phyloP scores from a whole-genome alignment of 1,284 basidiomycete genomes.

The Ganoderma resinaceum region DNA sequence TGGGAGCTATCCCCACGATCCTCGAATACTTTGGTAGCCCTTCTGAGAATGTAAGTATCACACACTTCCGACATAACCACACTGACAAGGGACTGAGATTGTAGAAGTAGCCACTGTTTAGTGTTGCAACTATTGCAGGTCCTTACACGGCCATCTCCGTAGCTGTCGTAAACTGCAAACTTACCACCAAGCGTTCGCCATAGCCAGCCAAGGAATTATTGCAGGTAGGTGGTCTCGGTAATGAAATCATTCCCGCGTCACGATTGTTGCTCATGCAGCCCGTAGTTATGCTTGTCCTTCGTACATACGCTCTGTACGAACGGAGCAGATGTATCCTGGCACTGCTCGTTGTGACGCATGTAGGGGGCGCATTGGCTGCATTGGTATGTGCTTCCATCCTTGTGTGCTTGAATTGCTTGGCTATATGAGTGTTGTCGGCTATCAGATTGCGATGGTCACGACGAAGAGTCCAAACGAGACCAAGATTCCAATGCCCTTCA shows the following conservation, averaged over 20 bases:
- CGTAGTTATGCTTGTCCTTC: slow-evolving; percentile 28
- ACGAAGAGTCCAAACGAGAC: slow-evolving; percentile 18
- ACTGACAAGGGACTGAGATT: neutral
- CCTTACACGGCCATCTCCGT: neutral
- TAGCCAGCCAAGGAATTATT: slow-evolving; percentile 18
- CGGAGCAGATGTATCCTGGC: slow-evolving; percentile 27
- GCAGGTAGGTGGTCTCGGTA: slow-evolving; percentile 2
- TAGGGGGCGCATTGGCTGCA: slow-evolving; percentile 22
- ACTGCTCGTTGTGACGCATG: slow-evolving; percentile 21
- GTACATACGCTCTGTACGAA: slow-evolving; percentile 31
- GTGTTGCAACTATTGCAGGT: neutral
- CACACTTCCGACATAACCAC: neutral
- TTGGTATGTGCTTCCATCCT: too few relatives aligned
- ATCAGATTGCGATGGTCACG: slow-evolving; percentile 22
- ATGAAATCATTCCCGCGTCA: neutral
- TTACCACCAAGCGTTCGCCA: slow-evolving; percentile 26
- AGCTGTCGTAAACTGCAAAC: slow-evolving; percentile 27
- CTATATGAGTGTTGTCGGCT: too few relatives aligned
- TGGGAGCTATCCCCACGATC: slow-evolving; percentile 24
- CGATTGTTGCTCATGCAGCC: too few relatives aligned
- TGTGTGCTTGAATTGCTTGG: too few relatives aligned
- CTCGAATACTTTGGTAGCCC: slow-evolving; percentile 24
- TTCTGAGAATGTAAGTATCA: slow-evolving; percentile 9
- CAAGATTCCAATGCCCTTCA: slow-evolving; percentile 19
- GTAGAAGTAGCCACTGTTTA: neutral